phyloP scores from a whole-genome alignment of 768 basidiomycete genomes.

The Termitomyces sp. region DNA sequence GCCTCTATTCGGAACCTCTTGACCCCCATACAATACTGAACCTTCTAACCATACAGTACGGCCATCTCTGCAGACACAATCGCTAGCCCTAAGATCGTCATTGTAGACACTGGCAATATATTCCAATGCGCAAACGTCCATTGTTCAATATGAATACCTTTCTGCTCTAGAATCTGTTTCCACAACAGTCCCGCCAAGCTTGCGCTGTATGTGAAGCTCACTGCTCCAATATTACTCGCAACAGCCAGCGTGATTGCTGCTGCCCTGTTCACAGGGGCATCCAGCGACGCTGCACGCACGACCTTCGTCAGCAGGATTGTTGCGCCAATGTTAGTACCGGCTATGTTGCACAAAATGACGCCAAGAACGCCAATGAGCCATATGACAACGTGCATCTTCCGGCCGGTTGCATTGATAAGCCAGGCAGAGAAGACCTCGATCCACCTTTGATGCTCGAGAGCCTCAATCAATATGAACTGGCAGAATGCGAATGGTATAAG shows the following conservation, averaged over 20 bases:
- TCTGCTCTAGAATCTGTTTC: conserved; percentile 67
- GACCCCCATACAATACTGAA: not conserved
- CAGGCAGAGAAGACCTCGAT: conserved; percentile 75
- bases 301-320: conserved; percentile 86
- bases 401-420: conserved; percentile 42
- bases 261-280: conserved; percentile 34
- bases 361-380: conserved; percentile 69
- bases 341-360: conserved; percentile 73
- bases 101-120: conserved; percentile 51
- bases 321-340: conserved; percentile 88
- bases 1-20: not conserved
- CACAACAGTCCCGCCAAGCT: conserved; percentile 88
- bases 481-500: conserved; percentile 90
- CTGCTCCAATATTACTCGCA: conserved; percentile 86
- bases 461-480: conserved; percentile 92
- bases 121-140: conserved; percentile 72
- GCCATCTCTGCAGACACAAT: conserved; percentile 77
- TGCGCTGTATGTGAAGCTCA: conserved; percentile 83
- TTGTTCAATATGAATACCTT: conserved; percentile 58
- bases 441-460: conserved; percentile 79
- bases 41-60: conserved; percentile 29
- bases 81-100: conserved; percentile 61
- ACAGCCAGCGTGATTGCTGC: conserved; percentile 76
- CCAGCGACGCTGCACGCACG: conserved; percentile 45
- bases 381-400: conserved; percentile 43